These are phyloP conservation scores for Trichoderma sp. DNA, from an alignment of 2,329 filamentous ascomycete species.

Conservation along the genomic window DNA sequence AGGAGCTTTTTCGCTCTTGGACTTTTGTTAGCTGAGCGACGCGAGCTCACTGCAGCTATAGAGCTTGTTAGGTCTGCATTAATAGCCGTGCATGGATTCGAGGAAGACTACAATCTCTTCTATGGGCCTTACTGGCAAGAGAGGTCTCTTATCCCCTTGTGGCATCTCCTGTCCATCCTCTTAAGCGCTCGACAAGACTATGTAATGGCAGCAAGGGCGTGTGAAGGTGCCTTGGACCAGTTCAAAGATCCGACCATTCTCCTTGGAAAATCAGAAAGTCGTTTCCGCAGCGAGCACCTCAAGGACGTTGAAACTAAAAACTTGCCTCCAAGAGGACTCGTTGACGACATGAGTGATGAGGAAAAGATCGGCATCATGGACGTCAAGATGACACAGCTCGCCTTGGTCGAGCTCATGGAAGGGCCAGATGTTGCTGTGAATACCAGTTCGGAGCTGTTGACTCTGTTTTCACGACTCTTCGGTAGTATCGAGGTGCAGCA, in stretches of 20 bases:
- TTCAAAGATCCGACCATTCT: conserved; percentile 72
- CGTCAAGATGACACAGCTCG: conserved; percentile 91
- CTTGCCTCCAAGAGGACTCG: conserved; percentile 49
- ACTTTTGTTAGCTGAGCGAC: conserved; percentile 82
- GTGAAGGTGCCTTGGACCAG: conserved; percentile 88
- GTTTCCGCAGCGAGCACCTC: conserved; percentile 67
- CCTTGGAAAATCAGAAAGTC: conserved; percentile 62
- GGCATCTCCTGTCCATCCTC: conserved; percentile 87
- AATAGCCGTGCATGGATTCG: conserved; percentile 56
- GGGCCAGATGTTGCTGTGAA: conserved; percentile 86
- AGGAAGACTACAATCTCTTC: conserved; percentile 46
- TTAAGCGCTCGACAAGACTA: conserved; percentile 87
- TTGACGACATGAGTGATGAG: conserved; percentile 78
- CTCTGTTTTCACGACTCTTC: conserved; percentile 80
- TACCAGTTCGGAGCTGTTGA: conserved; percentile 79
- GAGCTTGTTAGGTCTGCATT: conserved; percentile 79
- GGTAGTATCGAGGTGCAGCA: conserved; percentile 51
- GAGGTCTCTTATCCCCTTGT: conserved; percentile 71
- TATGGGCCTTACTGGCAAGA: conserved; percentile 62
- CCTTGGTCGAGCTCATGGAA: conserved; percentile 79
- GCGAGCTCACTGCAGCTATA: conserved; percentile 78
- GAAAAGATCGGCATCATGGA: conserved; percentile 90
- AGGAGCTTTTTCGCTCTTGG: conserved; percentile 79
- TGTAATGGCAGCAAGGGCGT: conserved; percentile 75
- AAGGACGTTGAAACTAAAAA: conserved; percentile 52